Base-by-base conservation (phyloP, 768 basidiomycete genomes). In the Lactarius hatsudake region DNA sequence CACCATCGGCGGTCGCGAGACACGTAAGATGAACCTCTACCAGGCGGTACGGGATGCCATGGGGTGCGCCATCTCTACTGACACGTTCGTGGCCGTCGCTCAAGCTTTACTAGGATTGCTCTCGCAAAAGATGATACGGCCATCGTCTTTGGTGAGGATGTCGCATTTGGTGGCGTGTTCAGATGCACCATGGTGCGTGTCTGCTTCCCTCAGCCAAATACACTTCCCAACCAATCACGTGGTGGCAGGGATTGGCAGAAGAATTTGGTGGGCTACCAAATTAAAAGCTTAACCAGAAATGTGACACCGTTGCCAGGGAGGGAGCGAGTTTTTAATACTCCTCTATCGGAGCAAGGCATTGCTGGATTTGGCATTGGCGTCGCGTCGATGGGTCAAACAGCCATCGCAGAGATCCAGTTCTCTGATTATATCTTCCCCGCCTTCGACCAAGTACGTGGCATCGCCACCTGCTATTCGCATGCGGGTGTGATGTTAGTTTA, bases 241-340 rank as follows among this genome's bases (percentile, higher is more conserved):
- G 30, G 18, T 64, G 12, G 62, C 76, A 91, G 88, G 95, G 95
- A 32, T 84, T 96, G 56, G 89, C 93, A 51, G 94, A 96, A 75
- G 94, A 96, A 76, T 96, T 95, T 74, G 94, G 94, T 90, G 72
- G 42, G 86, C 77, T 3, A 20, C 58, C 12, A 61, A 13, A 32
- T 20, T 28, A 36, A 12, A 12, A 8, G n/a, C 26, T 53, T 38
- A 17, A 13, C 18, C 6, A 23, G 32, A 20, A 51, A 43, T 36
- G 5, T 18, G 38, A 53, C 10, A 7, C 7, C 28, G 58, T 69
- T 36, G 26, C 26, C 72, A 94, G 93, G 94, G 28, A 85, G 87
- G 58, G 94, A 96, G 75, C 87, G 95, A 53, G 93, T 98, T 56
- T 97, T 98, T 78, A 97, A 98, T 76, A 98, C 95, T 0, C 95